Evolutionary conservation across 352 stramenopile genomes (phyloP), one percentile per base, ranked within the genome.

Genomic region (Poterioochromonas sp.): DNA sequence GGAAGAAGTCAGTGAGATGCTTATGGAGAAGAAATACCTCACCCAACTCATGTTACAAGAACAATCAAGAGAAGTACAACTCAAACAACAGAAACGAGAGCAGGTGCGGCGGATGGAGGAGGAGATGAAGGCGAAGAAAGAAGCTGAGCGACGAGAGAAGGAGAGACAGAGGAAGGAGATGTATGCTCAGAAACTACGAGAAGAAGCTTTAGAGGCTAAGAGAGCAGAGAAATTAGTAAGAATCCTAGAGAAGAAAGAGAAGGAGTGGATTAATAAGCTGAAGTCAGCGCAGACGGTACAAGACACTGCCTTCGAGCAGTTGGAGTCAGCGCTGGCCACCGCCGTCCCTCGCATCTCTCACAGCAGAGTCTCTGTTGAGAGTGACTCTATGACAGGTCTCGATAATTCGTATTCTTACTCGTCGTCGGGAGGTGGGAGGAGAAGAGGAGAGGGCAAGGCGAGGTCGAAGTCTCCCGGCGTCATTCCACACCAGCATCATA

Each of bases 161-260:
- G 65, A 74, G 29, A 32, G 41, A 35, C 51, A 54, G 53, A 51
- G 3, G n/a, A 74, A 54, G 53, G 65, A 74, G 53, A 37, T 58
- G 18, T 74, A 74, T 39, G 65, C 8, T 12, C 1, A 51, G 40
- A 51, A 54, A 37, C 11, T 54, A 18, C 1, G 12, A 29, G 65
- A 29, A 40, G 65, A 74, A 54, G 39, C 37, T 35, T 3, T n/a
- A 39, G 65, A 74, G 32, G 65, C 65, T 8, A 51, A 54, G n/a
- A 2, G 65, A 5, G 65, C 65, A 18, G 65, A 74, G 29, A 51
- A 74, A 37, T 35, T 74, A 54, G 65, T 74, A 12, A 74, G 53
- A 54, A n/a, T 15, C 3, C 32, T 74, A n/a, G 65, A 74, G 41
- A 74, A 39, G 40, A 74, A 74, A 74, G 65, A 74, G 53, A n/a